These are phyloP conservation scores for Magnusiomyces ingens DNA, from an alignment of 1,139 yeast species.

Conservation along the genomic window DNA sequence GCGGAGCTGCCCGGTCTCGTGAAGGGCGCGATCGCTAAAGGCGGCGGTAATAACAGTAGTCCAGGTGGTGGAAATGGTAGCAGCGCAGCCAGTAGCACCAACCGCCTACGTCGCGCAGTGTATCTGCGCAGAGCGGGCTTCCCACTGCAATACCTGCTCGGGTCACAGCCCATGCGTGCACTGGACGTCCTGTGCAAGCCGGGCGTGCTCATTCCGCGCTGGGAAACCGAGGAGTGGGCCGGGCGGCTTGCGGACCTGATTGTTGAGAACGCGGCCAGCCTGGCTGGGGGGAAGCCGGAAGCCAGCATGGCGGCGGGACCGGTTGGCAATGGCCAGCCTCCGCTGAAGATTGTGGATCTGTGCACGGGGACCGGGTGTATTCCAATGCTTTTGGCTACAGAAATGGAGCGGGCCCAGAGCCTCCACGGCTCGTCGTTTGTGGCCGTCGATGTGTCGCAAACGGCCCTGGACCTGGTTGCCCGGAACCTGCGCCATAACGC, in stretches of 20 bases:
- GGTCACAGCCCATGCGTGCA: conserved; percentile 79
- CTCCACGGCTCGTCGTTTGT: conserved; percentile 22
- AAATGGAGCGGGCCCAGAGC: background rate
- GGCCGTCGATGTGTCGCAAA: conserved; percentile 56
- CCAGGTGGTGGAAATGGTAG: too few relatives aligned
- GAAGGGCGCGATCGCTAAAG: too few relatives aligned
- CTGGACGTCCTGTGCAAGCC: conserved; percentile 52
- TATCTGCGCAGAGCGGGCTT: conserved; percentile 34
- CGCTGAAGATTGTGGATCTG: conserved; percentile 49
- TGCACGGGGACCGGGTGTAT: conserved; percentile 94
- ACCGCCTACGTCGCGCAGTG: conserved; percentile 22
- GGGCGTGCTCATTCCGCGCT: conserved; percentile 79
- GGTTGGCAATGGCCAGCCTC: too few relatives aligned
- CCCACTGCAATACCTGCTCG: conserved; percentile 80
- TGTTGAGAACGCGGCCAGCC: conserved; percentile 5
- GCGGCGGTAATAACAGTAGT: too few relatives aligned
- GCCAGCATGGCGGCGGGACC: too few relatives aligned
- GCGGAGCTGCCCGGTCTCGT: conserved; percentile 31
- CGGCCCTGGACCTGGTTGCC: conserved; percentile 47
- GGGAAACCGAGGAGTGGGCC: conserved; percentile 96
- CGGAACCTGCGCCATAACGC: conserved; percentile 36
- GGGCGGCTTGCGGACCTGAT: conserved; percentile 37
- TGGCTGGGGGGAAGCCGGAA: background rate
- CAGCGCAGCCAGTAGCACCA: background rate
- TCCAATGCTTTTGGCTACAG: conserved; percentile 42